These are phyloP conservation scores for Penicillium robsamsonii DNA, from an alignment of 495 filamentous ascomycete genomes.

Conservation along the genomic window DNA sequence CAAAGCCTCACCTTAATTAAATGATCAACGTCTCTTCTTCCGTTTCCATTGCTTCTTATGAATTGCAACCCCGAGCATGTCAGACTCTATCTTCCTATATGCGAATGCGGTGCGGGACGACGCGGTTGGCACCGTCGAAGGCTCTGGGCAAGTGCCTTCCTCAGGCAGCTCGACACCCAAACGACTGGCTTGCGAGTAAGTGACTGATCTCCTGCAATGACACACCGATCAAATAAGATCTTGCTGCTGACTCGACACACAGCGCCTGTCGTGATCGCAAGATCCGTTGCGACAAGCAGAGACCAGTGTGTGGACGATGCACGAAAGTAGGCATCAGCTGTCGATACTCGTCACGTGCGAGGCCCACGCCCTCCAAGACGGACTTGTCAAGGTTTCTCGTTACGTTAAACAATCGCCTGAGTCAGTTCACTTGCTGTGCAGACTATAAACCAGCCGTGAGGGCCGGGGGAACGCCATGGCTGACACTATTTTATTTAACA, in stretches of 20 bases:
- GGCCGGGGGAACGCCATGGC: too few relatives aligned
- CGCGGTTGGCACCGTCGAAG: neutral
- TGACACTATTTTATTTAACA: neutral
- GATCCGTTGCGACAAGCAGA: neutral
- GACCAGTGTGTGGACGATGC: neutral
- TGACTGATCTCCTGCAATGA: neutral
- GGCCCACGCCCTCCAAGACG: neutral
- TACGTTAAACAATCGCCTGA: neutral
- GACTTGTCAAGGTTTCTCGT: neutral
- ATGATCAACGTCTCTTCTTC: neutral
- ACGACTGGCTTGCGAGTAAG: neutral
- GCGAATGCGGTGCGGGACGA: too few relatives aligned
- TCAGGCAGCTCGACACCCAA: neutral
- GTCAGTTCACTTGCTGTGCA: too few relatives aligned
- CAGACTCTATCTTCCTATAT: neutral
- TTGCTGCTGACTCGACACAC: neutral
- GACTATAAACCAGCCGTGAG: too few relatives aligned
- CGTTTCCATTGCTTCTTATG: too few relatives aligned
- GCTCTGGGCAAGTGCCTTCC: neutral
- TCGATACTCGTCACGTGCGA: neutral
- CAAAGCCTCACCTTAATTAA: too few relatives aligned
- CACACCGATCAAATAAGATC: too few relatives aligned
- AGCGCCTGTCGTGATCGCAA: neutral
- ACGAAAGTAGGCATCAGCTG: neutral
- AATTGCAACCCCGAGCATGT: too few relatives aligned